Evolutionary conservation across 768 basidiomycete species (phyloP), one percentile per base, ranked within the genome.

Genomic region (Termitomyces sp.): DNA sequence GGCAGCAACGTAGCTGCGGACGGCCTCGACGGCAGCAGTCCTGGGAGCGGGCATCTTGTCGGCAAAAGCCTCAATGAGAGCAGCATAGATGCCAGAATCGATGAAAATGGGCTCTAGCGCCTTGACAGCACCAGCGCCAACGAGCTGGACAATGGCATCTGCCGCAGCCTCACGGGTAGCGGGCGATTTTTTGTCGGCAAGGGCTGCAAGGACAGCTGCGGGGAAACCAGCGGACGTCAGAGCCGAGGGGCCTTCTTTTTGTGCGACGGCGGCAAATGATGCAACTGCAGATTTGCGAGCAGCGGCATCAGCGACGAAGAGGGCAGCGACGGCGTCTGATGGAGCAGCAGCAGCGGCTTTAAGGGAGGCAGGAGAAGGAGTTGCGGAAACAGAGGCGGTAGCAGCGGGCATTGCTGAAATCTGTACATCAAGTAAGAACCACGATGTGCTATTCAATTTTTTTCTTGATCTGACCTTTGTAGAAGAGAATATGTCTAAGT

Each of bases 131-230:
- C 89, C 91, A 59, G 84, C 78, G 70, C 82, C 81, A 64, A 84
- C 79, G 66, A 97, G 76, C 45, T 80, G 76, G 54, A 76, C 72
- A 69, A 97, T 76, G 70, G 89, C 84, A 70, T 80, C 75, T 54
- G 88, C 89, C 55, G 93, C 95, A 66, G 88, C 92, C 75, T 98
- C 92, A 71, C 95, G 93, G 63, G 89, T 84, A 62, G 88, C 89
- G 54, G 93, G 88, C 18, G 89, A 91, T 80, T 95, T 97, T 85
- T 98, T 98, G 86, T 97, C 93, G 74, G 79, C 80, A 63, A 97
- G 86, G 55, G 93, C 94, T 80, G 89, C 91, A 73, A 92, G 67
- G 63, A 85, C 73, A 66, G 91, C 89, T 56, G 87, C 87, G 39
- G 75, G 76, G 76, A 95, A 88, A 62, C 81, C 86, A 61, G 84